These are phyloP conservation scores for Globisporangium viniferum DNA, from an alignment of 352 stramenopile species.

Conservation along the genomic window DNA sequence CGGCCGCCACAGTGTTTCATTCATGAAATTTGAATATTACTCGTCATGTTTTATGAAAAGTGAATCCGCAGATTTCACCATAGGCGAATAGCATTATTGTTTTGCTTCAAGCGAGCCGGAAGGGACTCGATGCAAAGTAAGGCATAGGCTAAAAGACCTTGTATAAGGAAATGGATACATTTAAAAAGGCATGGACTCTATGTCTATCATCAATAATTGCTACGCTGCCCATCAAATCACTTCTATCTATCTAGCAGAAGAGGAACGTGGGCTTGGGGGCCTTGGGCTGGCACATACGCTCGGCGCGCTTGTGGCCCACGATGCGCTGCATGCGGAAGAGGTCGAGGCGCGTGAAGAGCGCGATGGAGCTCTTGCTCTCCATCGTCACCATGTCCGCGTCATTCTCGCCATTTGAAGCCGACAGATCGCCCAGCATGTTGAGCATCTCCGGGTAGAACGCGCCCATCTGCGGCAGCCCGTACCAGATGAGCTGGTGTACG, in stretches of 20 bases:
- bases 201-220: background rate
- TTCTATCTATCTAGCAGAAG: slow-evolving; percentile 43
- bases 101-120: no score
- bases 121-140: no score
- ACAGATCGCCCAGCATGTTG: slow-evolving; percentile 58
- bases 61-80: no score
- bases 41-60: no score
- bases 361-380: slow-evolving; percentile 50
- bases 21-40: no score
- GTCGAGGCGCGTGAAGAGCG: slow-evolving; percentile 61
- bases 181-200: background rate
- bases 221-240: background rate
- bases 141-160: no score
- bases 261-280: slow-evolving; percentile 70
- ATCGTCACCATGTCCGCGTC: slow-evolving; percentile 12
- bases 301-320: slow-evolving; percentile 61
- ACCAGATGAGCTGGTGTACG: slow-evolving; percentile 77
- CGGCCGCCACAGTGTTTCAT: no score
- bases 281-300: slow-evolving; percentile 67
- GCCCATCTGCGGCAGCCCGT: slow-evolving; percentile 56
- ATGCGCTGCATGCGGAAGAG: slow-evolving; percentile 68
- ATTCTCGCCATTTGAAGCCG: background rate
- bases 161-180: no score
- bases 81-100: no score
- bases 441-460: slow-evolving; percentile 80